A percentile compares a stretch with the other conserved stretches of the same genome.
phyloP scores from a whole-genome alignment of 768 basidiomycete species.

The Phylloporus arenicola region DNA sequence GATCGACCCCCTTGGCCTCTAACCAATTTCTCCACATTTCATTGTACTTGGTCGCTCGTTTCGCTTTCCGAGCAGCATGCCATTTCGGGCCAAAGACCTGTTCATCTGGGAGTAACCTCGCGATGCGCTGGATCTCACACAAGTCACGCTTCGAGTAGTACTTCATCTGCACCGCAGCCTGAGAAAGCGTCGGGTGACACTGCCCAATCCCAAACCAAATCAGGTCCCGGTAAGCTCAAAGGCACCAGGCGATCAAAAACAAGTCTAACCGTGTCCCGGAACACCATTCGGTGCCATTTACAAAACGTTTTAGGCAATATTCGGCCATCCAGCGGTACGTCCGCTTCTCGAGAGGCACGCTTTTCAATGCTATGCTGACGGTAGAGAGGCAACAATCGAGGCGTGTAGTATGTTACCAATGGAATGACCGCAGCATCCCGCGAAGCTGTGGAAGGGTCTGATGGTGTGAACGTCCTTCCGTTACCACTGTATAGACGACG shows the following conservation, averaged over 20 bases:
- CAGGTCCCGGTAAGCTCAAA: background rate
- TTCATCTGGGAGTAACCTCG: conserved; percentile 35
- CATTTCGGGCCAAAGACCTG: conserved; percentile 26
- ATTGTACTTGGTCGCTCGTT: conserved; percentile 27
- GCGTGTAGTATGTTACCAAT: conserved; percentile 31
- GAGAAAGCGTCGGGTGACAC: conserved; percentile 32
- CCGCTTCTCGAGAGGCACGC: background rate
- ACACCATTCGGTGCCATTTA: conserved; percentile 47
- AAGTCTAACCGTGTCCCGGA: conserved; percentile 35
- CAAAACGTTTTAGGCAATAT: conserved; percentile 34
- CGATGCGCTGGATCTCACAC: conserved; percentile 38
- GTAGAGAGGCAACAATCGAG: conserved; percentile 37
- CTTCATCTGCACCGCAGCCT: conserved; percentile 32
- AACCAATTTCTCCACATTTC: conserved; percentile 39
- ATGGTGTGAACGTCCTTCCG: background rate
- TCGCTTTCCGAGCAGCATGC: conserved; percentile 1
- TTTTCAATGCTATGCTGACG: conserved; percentile 17
- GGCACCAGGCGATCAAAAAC: background rate
- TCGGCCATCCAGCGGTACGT: conserved; percentile 18
- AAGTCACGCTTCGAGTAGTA: conserved; percentile 36
- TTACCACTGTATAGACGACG: conserved; percentile 24
- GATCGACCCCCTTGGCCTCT: conserved; percentile 29
- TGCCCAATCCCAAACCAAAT: conserved; percentile 9
- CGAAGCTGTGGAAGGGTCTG: conserved; percentile 3
- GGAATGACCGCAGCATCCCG: conserved; percentile 9